Evolutionary conservation across 768 basidiomycete genomes (phyloP), one percentile per base, ranked within the genome.

Genomic region (Amanita thiersii): DNA sequence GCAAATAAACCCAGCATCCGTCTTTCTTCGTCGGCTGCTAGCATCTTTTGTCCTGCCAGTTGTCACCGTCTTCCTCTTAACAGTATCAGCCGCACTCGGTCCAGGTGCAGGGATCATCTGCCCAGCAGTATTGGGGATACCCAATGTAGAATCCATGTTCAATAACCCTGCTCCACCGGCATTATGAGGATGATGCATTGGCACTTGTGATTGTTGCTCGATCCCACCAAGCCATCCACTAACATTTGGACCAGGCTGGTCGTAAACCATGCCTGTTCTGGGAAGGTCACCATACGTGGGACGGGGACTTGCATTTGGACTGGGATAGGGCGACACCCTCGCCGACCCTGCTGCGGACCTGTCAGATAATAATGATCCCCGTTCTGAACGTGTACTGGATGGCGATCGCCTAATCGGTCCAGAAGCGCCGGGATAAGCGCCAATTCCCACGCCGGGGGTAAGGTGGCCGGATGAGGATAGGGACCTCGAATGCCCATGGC

Each of bases 21-120:
- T 86, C 54, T 90, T 94, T 51, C 92, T 69, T 43, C 92, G 68
- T 50, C 79, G 81, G 54, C 86, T 79, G 49, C 84, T 86, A 3
- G 92, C 92, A 56, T 86, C 82, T 37, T 82, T 81, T 36, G 92
- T 96, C 46, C 89, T 81, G 29, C 81, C 79, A 25, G 91, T 94
- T 33, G 92, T 96, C 10, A 96, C 92, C 47, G 89, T 90, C 56
- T 76, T 81, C 59, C 86, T 86, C 21, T 76, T 46, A 17, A 47
- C 43, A 5, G 11, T 33, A 14, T 29, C 30, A 0, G 37, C 3
- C 2, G 5, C 40, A 8, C 21, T 12, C n/a, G 19, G 4, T n/a
- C 8, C 29, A 31, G 21, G 20, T 20, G 18, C 3, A 8, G 29
- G 2, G 30, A 5, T 21, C 31, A 7, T 14, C 9, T 23, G n/a